Evolutionary conservation across 2,329 filamentous ascomycete genomes (phyloP).

Genomic region (Capronia coronata): DNA sequence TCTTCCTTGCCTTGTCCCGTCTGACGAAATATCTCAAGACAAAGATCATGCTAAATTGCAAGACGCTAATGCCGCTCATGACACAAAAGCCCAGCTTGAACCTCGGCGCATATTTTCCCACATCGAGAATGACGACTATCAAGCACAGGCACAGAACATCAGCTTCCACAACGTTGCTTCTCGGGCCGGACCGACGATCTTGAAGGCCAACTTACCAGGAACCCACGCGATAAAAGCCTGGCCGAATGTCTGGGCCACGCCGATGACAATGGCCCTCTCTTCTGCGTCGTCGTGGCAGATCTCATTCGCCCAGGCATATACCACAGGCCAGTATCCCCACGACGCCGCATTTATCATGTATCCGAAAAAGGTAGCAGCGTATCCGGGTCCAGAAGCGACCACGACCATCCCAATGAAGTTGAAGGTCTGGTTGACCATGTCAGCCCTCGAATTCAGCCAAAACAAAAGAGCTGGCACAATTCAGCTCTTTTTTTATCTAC

Average conservation of each 20-base stretch:
- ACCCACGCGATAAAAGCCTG: conserved; percentile 27
- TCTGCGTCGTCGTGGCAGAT: conserved; percentile 38
- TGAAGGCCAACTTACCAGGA: conserved; percentile 4
- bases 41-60: conserved; percentile 24
- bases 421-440: conserved; percentile 5
- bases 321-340: conserved; percentile 26
- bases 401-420: conserved; percentile 27
- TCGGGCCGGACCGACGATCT: no score
- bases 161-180: no score
- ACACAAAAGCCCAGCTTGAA: conserved; percentile 24
- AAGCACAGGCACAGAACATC: not conserved
- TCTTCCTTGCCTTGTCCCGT: not conserved
- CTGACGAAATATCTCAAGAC: conserved; percentile 20
- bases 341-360: conserved; percentile 27
- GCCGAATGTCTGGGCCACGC: conserved; percentile 28
- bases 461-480: not conserved
- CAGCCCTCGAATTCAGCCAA: no score
- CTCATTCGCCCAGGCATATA: conserved; percentile 46
- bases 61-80: conserved; percentile 19
- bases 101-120: conserved; percentile 25
- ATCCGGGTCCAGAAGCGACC: conserved; percentile 22
- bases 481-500: not conserved
- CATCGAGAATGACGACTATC: conserved; percentile 20
- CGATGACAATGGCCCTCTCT: conserved; percentile 53
- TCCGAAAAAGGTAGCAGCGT: conserved; percentile 26